Evolutionary conservation across 768 basidiomycete species (phyloP).

Genomic region (Mycena kentingensis): DNA sequence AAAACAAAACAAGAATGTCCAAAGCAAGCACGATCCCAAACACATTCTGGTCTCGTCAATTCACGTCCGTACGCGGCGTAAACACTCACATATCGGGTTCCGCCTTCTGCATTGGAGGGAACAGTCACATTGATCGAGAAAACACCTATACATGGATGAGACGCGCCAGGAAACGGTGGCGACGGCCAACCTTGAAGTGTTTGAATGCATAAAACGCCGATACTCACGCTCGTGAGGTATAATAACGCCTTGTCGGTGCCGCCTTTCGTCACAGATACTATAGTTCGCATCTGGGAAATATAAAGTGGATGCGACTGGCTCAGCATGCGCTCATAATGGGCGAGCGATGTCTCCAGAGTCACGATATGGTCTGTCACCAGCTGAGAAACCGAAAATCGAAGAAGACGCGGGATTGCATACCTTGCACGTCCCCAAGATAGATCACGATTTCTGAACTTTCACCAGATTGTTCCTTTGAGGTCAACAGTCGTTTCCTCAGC

Average conservation of each 20-base stretch:
- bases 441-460: constrained; percentile 75
- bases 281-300: constrained; percentile 71
- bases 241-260: constrained; percentile 69
- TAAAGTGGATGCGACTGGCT: constrained; percentile 88
- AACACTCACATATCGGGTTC: constrained; percentile 22
- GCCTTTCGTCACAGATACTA: constrained; percentile 58
- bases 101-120: constrained; percentile 50
- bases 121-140: constrained; percentile 68
- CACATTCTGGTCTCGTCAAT: neutral
- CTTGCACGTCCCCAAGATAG: constrained; percentile 91
- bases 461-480: constrained; percentile 39
- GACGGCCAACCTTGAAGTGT: constrained; percentile 53
- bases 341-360: constrained; percentile 80
- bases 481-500: constrained; percentile 72
- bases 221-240: constrained; percentile 62
- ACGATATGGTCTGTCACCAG: constrained; percentile 77
- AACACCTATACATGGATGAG: constrained; percentile 47
- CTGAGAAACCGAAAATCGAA: constrained; percentile 5
- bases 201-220: constrained; percentile 68
- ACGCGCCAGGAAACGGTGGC: neutral
- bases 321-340: constrained; percentile 86
- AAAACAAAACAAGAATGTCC: constrained; percentile 52
- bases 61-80: neutral
- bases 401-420: constrained; percentile 40
- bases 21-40: neutral